Percentiles rank a stretch among this genome's conserved stretches.
phyloP scores from a whole-genome alignment of 2,329 filamentous ascomycete species.

The Blastomyces gilchristii region DNA sequence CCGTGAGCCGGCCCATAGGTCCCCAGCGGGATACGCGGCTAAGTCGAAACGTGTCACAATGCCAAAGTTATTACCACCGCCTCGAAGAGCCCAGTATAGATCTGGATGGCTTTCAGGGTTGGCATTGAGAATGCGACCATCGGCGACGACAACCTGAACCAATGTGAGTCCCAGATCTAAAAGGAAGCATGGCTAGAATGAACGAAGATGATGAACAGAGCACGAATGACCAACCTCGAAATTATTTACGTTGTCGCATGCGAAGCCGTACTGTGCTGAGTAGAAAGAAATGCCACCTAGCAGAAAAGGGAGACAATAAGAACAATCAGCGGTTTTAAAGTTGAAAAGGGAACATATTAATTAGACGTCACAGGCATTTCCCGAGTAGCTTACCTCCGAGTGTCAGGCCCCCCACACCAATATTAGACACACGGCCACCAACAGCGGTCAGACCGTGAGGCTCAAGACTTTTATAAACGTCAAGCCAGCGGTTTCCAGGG shows the following conservation, averaged over 20 bases:
- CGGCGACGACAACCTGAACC: constrained; percentile 31
- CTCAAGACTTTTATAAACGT: constrained; percentile 27
- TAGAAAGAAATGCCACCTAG: constrained; percentile 28
- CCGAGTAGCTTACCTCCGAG: constrained; percentile 18
- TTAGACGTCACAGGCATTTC: background rate
- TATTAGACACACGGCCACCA: constrained; percentile 24
- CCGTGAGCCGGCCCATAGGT: constrained; percentile 32
- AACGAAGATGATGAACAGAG: background rate
- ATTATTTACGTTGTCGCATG: constrained; percentile 28
- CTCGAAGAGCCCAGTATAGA: constrained; percentile 41
- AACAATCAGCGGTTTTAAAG: background rate
- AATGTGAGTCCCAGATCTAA: constrained; percentile 13
- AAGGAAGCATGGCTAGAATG: too few species aligned
- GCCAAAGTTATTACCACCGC: constrained; percentile 37
- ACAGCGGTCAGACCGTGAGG: constrained; percentile 24
- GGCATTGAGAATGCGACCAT: constrained; percentile 29
- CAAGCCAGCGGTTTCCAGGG: constrained; percentile 27
- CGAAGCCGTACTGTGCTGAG: constrained; percentile 26
- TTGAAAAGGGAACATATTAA: background rate
- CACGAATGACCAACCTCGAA: constrained; percentile 21
- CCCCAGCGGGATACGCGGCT: constrained; percentile 25
- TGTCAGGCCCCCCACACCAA: constrained; percentile 23
- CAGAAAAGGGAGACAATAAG: background rate
- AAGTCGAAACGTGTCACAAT: constrained; percentile 35
- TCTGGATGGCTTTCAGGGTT: constrained; percentile 38